Evolutionary conservation across 75 land plant species (phyloP).

Genomic region (Azolla pinnata): DNA sequence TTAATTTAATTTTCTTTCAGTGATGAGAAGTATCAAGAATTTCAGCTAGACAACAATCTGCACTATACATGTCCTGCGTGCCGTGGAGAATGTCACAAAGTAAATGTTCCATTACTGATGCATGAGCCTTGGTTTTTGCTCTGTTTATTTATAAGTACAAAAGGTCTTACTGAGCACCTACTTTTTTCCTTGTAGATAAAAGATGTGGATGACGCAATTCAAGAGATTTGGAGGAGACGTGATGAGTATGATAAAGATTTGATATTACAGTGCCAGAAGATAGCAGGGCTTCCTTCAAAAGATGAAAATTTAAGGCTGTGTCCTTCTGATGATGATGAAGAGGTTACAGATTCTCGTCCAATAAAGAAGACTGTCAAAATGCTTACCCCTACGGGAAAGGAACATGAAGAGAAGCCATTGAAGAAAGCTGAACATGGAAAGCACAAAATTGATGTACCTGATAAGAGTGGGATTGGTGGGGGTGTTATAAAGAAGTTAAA

Average conservation of each 20-base stretch:
- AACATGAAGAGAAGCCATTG: conserved; percentile 31
- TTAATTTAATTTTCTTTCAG: conserved; percentile 31
- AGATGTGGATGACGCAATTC: conserved; percentile 70
- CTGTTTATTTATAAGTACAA: not conserved
- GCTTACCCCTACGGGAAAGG: conserved; percentile 19
- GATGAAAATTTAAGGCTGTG: conserved; percentile 51
- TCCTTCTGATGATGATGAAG: conserved; percentile 86
- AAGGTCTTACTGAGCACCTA: not conserved
- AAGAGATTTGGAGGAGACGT: conserved; percentile 83
- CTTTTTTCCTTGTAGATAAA: conserved; percentile 37
- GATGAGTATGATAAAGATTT: conserved; percentile 56
- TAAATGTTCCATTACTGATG: too few species aligned
- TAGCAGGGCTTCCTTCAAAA: conserved; percentile 79
- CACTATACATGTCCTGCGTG: conserved; percentile 82
- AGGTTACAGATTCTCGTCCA: conserved; percentile 10
- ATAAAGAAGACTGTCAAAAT: conserved; percentile 14
- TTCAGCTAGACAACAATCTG: conserved; percentile 68
- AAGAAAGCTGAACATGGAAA: conserved; percentile 8
- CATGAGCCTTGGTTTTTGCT: too few species aligned
- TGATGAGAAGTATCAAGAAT: conserved; percentile 84
- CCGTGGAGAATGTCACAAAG: conserved; percentile 92
- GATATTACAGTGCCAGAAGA: conserved; percentile 57
- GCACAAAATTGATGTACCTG: not conserved
- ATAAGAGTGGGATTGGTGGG: not conserved
- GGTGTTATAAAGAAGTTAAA: not conserved